Conservation (phyloP, 345 rosid species). For the Pugionium cornutum region DNA sequence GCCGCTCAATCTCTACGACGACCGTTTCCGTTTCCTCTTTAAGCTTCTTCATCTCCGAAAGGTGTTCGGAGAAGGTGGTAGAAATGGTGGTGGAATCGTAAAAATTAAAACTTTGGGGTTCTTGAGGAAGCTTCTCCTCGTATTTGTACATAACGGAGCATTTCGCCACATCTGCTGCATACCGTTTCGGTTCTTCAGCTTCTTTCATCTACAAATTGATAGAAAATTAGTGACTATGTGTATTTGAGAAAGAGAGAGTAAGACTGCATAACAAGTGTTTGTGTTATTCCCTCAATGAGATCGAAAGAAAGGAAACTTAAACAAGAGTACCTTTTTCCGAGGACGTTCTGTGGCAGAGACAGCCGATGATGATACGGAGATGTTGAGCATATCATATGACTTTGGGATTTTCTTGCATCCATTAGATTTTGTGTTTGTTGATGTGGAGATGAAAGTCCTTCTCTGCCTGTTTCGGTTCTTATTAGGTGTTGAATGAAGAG, state of each 20-base stretch:
- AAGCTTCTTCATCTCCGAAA: slow-evolving; percentile 37
- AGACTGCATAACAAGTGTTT: neutral
- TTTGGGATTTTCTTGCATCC: slow-evolving; percentile 37
- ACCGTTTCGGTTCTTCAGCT: slow-evolving; percentile 39
- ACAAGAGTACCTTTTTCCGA: slow-evolving; percentile 54
- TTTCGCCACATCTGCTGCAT: slow-evolving; percentile 49
- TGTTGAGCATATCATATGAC: slow-evolving; percentile 13
- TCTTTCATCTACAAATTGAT: slow-evolving; percentile 1
- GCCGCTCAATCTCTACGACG: slow-evolving; percentile 51
- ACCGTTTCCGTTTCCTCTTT: slow-evolving; percentile 55
- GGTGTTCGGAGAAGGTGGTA: slow-evolving; percentile 27
- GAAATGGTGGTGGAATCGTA: slow-evolving; percentile 32
- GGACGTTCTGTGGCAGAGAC: slow-evolving; percentile 42
- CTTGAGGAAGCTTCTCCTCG: slow-evolving; percentile 35
- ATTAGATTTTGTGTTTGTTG: slow-evolving; percentile 37
- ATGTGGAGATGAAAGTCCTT: slow-evolving; percentile 38
- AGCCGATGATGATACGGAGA: neutral
- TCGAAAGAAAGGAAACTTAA: neutral
- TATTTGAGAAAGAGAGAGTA: neutral
- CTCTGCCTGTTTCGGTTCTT: slow-evolving; percentile 51
- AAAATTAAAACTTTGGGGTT: neutral
- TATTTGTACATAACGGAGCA: slow-evolving; percentile 48
- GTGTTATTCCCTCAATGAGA: neutral
- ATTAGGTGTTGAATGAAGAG: slow-evolving; percentile 43
- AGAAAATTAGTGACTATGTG: neutral